Evolutionary conservation across 306 rosid species (phyloP).

Genomic region (Ochetophila trinervis): DNA sequence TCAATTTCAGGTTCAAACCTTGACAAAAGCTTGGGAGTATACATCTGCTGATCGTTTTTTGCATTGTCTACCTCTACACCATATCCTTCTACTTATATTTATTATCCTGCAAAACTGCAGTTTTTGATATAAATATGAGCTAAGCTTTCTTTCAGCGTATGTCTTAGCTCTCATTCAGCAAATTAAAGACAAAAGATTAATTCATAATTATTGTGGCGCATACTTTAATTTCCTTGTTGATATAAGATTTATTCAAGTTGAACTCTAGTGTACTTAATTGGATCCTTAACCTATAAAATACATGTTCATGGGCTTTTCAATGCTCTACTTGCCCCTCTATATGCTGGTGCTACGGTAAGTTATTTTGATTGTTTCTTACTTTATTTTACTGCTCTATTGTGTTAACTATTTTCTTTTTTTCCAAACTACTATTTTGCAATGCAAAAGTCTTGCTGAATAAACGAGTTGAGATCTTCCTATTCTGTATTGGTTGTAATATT

Average conservation of each 20-base stretch:
- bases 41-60: conserved; percentile 71
- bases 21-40: conserved; percentile 87
- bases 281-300: conserved; percentile 56
- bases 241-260: conserved; percentile 4
- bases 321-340: conserved; percentile 86
- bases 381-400: conserved; percentile 4
- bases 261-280: conserved; percentile 24
- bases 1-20: conserved; percentile 76
- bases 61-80: conserved; percentile 90
- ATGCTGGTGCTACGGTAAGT: conserved; percentile 79
- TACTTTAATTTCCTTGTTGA: neutral
- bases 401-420: conserved; percentile 2
- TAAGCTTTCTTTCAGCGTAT: neutral
- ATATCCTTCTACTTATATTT: conserved; percentile 56
- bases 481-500: conserved; percentile 17
- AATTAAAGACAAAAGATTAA: neutral
- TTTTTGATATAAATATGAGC: neutral
- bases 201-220: neutral
- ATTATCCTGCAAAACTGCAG: conserved; percentile 5
- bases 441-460: conserved; percentile 21
- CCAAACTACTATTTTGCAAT: neutral
- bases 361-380: neutral
- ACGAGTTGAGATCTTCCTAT: conserved; percentile 15
- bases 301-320: conserved; percentile 97
- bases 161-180: neutral